These are phyloP conservation scores for Eragrostis nindensis DNA, from an alignment of 176 grass and related monocot species.

Conservation along the genomic window DNA sequence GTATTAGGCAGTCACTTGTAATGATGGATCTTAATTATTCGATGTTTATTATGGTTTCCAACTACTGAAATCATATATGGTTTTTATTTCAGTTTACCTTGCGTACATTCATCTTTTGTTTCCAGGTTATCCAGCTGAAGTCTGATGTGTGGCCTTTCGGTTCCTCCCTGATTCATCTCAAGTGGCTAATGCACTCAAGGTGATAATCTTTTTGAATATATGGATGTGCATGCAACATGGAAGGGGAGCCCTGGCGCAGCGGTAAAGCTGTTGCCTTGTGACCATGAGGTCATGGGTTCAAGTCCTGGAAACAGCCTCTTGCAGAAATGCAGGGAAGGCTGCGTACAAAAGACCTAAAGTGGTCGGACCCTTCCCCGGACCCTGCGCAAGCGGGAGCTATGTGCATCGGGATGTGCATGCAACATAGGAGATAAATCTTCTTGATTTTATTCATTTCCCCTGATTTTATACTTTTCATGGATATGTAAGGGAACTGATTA, in stretches of 20 bases:
- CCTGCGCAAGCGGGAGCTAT: no score
- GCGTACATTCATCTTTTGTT: neutral
- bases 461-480: neutral
- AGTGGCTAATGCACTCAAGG: constrained; percentile 87
- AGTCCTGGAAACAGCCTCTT: no score
- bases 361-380: no score
- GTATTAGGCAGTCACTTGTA: neutral
- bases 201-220: constrained; percentile 34
- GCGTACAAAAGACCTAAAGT: no score
- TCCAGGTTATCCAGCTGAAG: constrained; percentile 87
- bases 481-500: neutral
- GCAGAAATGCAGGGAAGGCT: no score
- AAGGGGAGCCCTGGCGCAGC: no score
- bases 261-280: no score
- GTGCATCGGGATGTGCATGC: no score
- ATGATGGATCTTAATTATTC: neutral
- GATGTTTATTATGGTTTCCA: neutral
- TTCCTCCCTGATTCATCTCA: constrained; percentile 92
- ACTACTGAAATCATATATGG: neutral
- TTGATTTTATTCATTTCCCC: neutral
- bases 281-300: no score
- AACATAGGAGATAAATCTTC: neutral
- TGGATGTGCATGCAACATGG: constrained; percentile 2
- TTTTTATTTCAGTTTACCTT: neutral
- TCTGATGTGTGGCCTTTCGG: constrained; percentile 78